Base-by-base conservation (phyloP, 176 grass and related monocot species). In the Tuctoria greenei region DNA sequence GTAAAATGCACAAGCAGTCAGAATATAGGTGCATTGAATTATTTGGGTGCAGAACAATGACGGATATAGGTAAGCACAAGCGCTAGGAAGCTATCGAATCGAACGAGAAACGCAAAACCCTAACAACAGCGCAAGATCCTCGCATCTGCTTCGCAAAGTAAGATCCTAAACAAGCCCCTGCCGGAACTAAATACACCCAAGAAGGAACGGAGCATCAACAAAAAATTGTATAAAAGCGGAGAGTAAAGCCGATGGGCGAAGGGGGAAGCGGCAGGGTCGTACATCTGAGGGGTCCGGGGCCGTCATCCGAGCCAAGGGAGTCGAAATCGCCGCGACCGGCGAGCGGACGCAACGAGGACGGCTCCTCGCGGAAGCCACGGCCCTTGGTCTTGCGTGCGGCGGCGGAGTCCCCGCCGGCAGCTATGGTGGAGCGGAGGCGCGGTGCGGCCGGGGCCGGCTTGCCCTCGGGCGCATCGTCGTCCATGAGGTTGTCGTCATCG, bases 401-500 rank as follows among this genome's bases (percentile, higher is more conserved):
- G 26, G 47, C 46, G 6, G 69, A 58, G 11, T 47, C 73, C 44
- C 44, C 54, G 76, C 35, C 60, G 54, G 74, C 67, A 37, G 83
- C 73, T 56, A 88, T 86, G 64, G 90, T 82, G 27, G 90, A 92
- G 13, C 90, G 82, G 58, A 92, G 86, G 40, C 73, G 84, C n/a
- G 74, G 69, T 6, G 67, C 81, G 13, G 66, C 76, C 3, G 42
- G 71, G 20, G 57, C 52, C 41, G 71, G 64, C 10, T 67, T 61
- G 44, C 25, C 62, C n/a, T 84, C 84, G n/a, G 43, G 71, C 23
- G 37, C 83, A 36, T 93, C 86, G 51, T 89, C 86, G 76, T 93
- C 90, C 86, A 89, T 89, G 24, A 93, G 86, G 75, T 93, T 86
- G 31, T 93, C 90, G 13, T 86, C 86, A 7, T 93, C 86, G 6